phyloP scores from a whole-genome alignment of 1,139 yeast species.

The Pichia sp. region DNA sequence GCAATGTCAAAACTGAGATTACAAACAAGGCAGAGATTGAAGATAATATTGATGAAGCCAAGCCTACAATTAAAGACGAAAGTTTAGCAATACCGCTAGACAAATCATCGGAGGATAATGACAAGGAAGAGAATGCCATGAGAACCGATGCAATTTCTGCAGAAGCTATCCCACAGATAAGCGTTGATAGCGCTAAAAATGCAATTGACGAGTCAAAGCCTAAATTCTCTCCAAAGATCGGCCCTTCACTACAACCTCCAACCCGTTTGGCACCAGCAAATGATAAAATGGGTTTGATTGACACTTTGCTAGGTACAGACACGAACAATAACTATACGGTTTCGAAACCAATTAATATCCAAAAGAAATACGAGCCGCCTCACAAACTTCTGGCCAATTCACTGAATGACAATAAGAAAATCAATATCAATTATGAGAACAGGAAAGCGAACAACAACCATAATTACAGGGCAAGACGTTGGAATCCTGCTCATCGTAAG shows the following conservation, averaged over 20 bases:
- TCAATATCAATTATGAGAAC: not conserved
- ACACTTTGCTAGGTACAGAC: slow-evolving; percentile 1
- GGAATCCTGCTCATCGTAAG: slow-evolving; percentile 31
- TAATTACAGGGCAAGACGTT: slow-evolving; percentile 12
- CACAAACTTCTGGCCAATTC: slow-evolving; percentile 11
- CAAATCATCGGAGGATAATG: no score
- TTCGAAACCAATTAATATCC: slow-evolving; percentile 14
- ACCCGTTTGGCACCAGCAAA: not conserved
- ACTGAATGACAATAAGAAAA: slow-evolving; percentile 1
- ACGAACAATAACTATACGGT: not conserved
- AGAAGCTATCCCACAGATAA: no score
- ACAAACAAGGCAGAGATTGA: not conserved
- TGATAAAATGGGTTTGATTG: slow-evolving; percentile 6
- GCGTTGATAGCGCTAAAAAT: not conserved
- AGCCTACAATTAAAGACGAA: not conserved
- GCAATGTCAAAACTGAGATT: not conserved
- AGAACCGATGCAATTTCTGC: no score
- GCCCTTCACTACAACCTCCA: not conserved
- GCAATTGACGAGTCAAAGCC: not conserved
- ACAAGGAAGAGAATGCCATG: no score
- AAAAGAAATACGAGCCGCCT: slow-evolving; percentile 19
- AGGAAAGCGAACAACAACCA: slow-evolving; percentile 7
- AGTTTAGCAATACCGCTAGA: no score
- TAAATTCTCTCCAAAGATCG: not conserved
- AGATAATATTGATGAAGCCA: not conserved